Evolutionary conservation across 2,329 filamentous ascomycete genomes (phyloP).

Genomic region (Tolypocladium album): DNA sequence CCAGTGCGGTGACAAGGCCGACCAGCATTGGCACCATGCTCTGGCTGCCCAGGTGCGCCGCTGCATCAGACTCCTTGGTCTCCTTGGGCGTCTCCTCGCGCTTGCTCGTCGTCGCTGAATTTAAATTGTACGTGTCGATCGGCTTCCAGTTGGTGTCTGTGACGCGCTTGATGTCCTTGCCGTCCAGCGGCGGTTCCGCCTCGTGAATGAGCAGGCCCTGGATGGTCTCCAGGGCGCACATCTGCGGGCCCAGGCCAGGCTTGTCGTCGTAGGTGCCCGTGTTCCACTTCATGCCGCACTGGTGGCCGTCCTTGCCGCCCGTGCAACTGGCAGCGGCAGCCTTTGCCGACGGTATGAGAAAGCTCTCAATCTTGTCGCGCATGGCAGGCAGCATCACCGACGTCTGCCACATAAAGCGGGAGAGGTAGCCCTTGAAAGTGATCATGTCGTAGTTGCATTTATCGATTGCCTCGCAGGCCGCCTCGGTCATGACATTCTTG

Average conservation of each 20-base stretch:
- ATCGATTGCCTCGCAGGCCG: conserved; percentile 48
- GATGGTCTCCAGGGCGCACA: conserved; percentile 53
- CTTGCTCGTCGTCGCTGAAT: conserved; percentile 2
- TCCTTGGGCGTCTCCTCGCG: not conserved
- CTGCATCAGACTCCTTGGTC: conserved; percentile 1
- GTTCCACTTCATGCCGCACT: conserved; percentile 56
- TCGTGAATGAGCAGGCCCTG: conserved; percentile 43
- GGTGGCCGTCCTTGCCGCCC: conserved; percentile 38
- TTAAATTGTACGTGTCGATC: conserved; percentile 6
- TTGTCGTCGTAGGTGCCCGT: conserved; percentile 42
- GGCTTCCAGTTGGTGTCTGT: conserved; percentile 14
- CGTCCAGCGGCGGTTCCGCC: conserved; percentile 33
- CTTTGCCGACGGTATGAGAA: conserved; percentile 39
- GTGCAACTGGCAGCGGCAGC: conserved; percentile 48
- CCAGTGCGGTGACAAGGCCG: not conserved
- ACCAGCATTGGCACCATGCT: not conserved
- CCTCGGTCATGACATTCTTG: conserved; percentile 54
- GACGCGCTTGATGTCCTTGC: conserved; percentile 35
- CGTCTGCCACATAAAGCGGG: conserved; percentile 52
- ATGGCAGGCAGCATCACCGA: conserved; percentile 46
- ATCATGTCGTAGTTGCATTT: conserved; percentile 53
- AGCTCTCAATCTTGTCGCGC: conserved; percentile 29
- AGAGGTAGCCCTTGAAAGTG: conserved; percentile 58
- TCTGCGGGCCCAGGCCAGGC: conserved; percentile 49
- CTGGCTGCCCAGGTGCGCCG: not conserved